These are phyloP conservation scores for Prunus salicina DNA, from an alignment of 306 rosid genomes.

Conservation along the genomic window DNA sequence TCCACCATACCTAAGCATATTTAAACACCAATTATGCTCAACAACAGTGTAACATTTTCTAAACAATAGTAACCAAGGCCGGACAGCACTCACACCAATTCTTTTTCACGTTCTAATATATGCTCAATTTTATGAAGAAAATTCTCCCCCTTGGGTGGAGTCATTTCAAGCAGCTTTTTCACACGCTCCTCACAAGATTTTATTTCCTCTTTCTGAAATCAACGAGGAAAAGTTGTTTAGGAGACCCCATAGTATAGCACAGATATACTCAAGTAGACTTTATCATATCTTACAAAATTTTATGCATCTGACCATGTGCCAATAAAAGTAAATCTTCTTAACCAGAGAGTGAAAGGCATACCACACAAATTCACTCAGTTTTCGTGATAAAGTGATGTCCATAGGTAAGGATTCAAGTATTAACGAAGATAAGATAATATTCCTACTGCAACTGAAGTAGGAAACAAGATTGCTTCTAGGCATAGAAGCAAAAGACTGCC, in stretches of 20 bases:
- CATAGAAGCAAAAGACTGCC: no score
- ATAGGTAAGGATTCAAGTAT: no score
- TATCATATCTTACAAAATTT: background rate
- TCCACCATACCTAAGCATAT: conserved; percentile 87
- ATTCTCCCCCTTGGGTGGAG: conserved; percentile 81
- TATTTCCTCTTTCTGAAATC: conserved; percentile 84
- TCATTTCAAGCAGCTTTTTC: conserved; percentile 75
- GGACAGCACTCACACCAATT: conserved; percentile 75
- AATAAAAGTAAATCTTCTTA: background rate
- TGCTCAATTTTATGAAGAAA: conserved; percentile 87
- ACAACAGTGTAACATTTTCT: background rate
- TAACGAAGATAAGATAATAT: no score
- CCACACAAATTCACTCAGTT: background rate
- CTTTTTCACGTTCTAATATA: conserved; percentile 86
- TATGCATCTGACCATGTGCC: background rate
- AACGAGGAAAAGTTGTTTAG: conserved; percentile 12
- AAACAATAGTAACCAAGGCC: conserved; percentile 7
- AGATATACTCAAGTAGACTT: background rate
- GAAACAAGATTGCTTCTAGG: no score
- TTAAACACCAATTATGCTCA: conserved; percentile 1
- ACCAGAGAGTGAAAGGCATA: background rate
- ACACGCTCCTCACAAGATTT: conserved; percentile 80
- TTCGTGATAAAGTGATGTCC: background rate
- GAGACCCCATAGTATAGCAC: background rate
- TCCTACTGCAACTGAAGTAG: no score